Conservation (phyloP, 176 grass and related monocot species). For the Pharus latifolius region DNA sequence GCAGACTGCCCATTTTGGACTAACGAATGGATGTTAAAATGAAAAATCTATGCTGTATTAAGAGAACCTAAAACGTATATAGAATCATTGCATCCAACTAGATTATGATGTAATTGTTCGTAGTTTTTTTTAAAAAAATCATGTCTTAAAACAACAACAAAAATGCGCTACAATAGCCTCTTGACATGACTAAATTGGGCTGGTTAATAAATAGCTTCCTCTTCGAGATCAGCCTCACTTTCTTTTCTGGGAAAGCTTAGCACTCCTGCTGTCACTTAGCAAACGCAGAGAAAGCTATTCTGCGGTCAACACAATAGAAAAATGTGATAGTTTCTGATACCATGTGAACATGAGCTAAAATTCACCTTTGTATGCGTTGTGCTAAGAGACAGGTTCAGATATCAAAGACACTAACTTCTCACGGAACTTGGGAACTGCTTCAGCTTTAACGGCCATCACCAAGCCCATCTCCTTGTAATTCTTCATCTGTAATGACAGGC, state of each 20-base stretch:
- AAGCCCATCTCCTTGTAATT: conserved; percentile 74
- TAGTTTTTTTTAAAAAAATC: no score
- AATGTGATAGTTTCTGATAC: background rate
- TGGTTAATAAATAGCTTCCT: background rate
- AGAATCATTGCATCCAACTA: no score
- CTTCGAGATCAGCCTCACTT: background rate
- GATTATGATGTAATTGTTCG: no score
- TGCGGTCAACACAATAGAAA: no score
- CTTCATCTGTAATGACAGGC: conserved; percentile 49
- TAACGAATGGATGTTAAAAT: no score
- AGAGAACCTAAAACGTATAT: no score
- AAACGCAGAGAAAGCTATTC: no score
- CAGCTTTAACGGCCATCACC: conserved; percentile 58
- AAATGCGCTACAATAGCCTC: background rate
- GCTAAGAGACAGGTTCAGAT: conserved; percentile 4
- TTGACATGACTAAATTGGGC: background rate
- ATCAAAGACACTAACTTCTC: conserved; percentile 40
- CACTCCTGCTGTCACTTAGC: background rate
- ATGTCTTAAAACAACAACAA: background rate
- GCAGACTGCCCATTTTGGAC: no score
- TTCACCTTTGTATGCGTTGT: background rate
- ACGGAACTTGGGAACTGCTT: conserved; percentile 38
- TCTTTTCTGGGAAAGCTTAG: background rate
- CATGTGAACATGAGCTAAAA: conserved; percentile 5
- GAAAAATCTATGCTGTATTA: no score